Conservation (phyloP, 2,329 filamentous ascomycete genomes). For the Colletotrichum lentis region DNA sequence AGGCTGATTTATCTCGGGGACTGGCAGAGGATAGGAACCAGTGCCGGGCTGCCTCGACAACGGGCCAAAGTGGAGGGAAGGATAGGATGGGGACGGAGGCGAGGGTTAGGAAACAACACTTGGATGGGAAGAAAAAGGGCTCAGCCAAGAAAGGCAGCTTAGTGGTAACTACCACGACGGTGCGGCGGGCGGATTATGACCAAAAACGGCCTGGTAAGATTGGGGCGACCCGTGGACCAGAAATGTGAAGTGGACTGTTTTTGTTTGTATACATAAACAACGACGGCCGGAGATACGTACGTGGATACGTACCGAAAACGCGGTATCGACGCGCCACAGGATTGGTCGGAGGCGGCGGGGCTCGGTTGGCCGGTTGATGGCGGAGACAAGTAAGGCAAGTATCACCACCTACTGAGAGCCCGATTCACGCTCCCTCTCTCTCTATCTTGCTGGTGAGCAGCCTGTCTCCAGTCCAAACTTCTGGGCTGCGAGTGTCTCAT, state of each 20-base stretch:
- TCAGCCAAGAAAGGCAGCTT: slow-evolving; percentile 21
- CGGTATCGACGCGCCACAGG: slow-evolving; percentile 17
- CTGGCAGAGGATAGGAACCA: slow-evolving; percentile 10
- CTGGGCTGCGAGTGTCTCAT: slow-evolving; percentile 21
- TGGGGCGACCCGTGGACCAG: slow-evolving; percentile 26
- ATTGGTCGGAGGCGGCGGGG: slow-evolving; percentile 19
- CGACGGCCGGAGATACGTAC: slow-evolving; percentile 7
- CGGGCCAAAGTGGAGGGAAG: slow-evolving; percentile 14
- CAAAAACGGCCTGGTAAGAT: slow-evolving; percentile 31
- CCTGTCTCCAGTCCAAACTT: slow-evolving; percentile 21
- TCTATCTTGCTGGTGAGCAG: neutral
- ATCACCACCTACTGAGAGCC: slow-evolving; percentile 14
- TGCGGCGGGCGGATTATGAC: slow-evolving; percentile 31
- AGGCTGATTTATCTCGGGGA: slow-evolving; percentile 27
- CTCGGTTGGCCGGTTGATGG: slow-evolving; percentile 30
- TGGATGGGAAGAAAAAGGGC: slow-evolving; percentile 26
- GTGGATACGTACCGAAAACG: slow-evolving; percentile 30
- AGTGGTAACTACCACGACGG: slow-evolving; percentile 31
- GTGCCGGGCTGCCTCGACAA: slow-evolving; percentile 34
- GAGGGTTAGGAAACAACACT: slow-evolving; percentile 23
- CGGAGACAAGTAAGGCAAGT: slow-evolving; percentile 13
- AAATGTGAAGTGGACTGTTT: slow-evolving; percentile 36
- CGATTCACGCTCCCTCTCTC: neutral
- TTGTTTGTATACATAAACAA: slow-evolving; percentile 31
- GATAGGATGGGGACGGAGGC: slow-evolving; percentile 25